Evolutionary conservation across 2,329 filamentous ascomycete species (phyloP).

Genomic region (Sarocladium kiliense): DNA sequence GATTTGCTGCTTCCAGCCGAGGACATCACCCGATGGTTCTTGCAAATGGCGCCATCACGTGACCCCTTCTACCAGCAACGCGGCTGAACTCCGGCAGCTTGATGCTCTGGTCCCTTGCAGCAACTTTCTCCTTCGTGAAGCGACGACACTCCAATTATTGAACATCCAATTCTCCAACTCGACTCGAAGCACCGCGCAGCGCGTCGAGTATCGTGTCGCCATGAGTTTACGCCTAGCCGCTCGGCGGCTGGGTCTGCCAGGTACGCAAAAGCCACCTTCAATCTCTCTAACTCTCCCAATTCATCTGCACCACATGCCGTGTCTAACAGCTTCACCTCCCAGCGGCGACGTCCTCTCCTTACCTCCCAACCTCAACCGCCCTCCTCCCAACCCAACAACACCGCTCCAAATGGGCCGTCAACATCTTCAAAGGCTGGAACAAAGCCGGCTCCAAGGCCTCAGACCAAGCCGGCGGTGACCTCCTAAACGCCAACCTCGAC

Average conservation of each 20-base stretch:
- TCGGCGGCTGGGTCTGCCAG: constrained; percentile 53
- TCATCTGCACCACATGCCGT: no score
- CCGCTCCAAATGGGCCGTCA: constrained; percentile 39
- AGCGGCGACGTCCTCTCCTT: constrained; percentile 14
- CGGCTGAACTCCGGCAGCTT: constrained; percentile 16
- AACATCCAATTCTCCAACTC: neutral
- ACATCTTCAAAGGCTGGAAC: constrained; percentile 32
- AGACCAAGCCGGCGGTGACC: constrained; percentile 21
- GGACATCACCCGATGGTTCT: constrained; percentile 7
- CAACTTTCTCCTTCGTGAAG: constrained; percentile 4
- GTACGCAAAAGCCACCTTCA: constrained; percentile 33
- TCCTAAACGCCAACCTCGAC: constrained; percentile 30
- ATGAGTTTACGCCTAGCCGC: constrained; percentile 65
- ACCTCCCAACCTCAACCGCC: constrained; percentile 10
- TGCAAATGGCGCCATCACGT: constrained; percentile 14
- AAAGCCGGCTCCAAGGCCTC: constrained; percentile 24
- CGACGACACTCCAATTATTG: neutral
- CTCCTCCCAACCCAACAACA: constrained; percentile 12
- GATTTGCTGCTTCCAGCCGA: constrained; percentile 7
- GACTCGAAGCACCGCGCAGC: neutral
- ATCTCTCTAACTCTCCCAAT: constrained; percentile 6
- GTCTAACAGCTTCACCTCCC: constrained; percentile 10
- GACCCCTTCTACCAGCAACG: constrained; percentile 7
- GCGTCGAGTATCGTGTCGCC: constrained; percentile 9
- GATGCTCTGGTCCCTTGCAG: neutral